Evolutionary conservation across 768 basidiomycete genomes (phyloP).

Genomic region (Russula griseocarnosa): DNA sequence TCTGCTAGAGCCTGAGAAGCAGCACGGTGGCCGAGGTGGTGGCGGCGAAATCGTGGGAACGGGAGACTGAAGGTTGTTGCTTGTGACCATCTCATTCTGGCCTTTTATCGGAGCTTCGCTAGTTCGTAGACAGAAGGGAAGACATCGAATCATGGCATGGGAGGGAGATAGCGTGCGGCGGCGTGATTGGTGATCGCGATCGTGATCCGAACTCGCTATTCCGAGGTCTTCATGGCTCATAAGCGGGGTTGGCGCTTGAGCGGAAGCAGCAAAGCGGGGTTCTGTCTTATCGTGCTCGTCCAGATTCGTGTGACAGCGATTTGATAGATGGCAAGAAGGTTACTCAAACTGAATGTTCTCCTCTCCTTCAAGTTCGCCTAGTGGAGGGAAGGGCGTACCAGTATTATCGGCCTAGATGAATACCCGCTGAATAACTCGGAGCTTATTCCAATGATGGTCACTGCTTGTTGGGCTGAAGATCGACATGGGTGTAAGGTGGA

Average conservation of each 20-base stretch:
- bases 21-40: not conserved
- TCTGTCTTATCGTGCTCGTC: not conserved
- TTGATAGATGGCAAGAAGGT: no score
- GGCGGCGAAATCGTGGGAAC: not conserved
- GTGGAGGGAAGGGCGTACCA: no score
- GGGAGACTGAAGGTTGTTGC: no score
- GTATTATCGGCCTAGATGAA: no score
- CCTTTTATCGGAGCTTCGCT: not conserved
- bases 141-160: not conserved
- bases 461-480: no score
- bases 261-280: not conserved
- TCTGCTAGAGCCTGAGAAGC: not conserved
- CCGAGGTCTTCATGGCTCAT: not conserved
- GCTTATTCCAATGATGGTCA: no score
- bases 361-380: no score
- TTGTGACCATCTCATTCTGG: not conserved
- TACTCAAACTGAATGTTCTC: no score
- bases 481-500: no score
- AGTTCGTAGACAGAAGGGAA: not conserved
- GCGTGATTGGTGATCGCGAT: not conserved
- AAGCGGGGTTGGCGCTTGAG: not conserved
- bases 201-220: not conserved
- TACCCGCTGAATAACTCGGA: no score
- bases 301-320: not conserved
- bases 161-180: not conserved